A percentile compares a stretch with the other conserved stretches of the same genome.
phyloP scores from a whole-genome alignment of 371 early-diverging fungal species.

The Rhizopus delemar region DNA sequence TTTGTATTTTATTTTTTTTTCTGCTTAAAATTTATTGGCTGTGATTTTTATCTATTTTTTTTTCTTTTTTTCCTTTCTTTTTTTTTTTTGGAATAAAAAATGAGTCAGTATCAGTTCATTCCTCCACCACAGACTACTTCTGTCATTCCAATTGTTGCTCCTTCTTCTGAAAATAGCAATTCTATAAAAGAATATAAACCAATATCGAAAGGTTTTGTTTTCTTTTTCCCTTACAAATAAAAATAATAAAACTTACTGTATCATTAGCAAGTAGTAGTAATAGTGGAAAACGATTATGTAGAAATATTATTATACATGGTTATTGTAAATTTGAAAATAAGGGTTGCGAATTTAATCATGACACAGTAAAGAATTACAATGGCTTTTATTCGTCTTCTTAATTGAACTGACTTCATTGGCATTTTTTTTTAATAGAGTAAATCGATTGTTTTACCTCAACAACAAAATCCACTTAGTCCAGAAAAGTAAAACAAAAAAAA shows the following conservation, averaged over 20 bases:
- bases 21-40: slow-evolving; percentile 1
- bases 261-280: slow-evolving; percentile 12
- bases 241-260: slow-evolving; percentile 2
- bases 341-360: slow-evolving; percentile 88
- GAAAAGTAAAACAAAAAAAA: slow-evolving; percentile 2
- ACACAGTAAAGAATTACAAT: slow-evolving; percentile 47
- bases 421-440: slow-evolving; percentile 7
- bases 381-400: neutral
- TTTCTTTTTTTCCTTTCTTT: slow-evolving; percentile 9
- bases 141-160: slow-evolving; percentile 58
- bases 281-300: slow-evolving; percentile 64
- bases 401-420: neutral
- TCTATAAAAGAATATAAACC: slow-evolving; percentile 16
- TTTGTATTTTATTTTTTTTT: no score
- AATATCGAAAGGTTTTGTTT: slow-evolving; percentile 1
- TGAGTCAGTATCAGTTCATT: slow-evolving; percentile 3
- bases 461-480: neutral
- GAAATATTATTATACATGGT: slow-evolving; percentile 85
- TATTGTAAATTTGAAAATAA: slow-evolving; percentile 83
- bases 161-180: slow-evolving; percentile 25
- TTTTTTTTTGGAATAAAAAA: neutral
- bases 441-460: slow-evolving; percentile 14
- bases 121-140: slow-evolving; percentile 31
- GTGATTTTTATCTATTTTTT: slow-evolving; percentile 3
- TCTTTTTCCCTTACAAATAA: neutral